Conservation (phyloP, 345 rosid genomes). For the Conringia planisiliqua region DNA sequence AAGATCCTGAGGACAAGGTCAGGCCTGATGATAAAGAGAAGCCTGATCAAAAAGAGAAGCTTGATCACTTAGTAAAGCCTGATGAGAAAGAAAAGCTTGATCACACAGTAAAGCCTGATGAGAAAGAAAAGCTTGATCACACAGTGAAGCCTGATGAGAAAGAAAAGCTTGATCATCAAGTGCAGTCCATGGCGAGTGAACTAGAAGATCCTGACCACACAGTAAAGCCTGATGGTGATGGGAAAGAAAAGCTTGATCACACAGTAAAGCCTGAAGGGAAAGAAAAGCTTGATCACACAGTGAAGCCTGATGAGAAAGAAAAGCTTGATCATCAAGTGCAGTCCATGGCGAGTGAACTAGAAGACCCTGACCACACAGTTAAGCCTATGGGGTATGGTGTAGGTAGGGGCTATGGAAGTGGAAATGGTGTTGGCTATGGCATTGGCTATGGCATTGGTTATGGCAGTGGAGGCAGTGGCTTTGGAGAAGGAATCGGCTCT, state of each 20-base stretch:
- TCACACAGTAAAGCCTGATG: neutral
- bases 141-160: neutral
- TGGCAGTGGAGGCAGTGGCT: conserved; percentile 34
- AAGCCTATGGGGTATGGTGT: conserved; percentile 28
- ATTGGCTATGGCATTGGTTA: conserved; percentile 1
- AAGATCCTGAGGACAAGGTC: neutral
- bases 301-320: neutral
- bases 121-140: neutral
- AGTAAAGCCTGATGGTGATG: neutral
- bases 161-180: neutral
- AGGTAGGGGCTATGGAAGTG: conserved; percentile 32
- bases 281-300: too few relatives aligned
- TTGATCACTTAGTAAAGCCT: too few relatives aligned
- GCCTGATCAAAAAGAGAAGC: neutral
- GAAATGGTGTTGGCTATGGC: conserved; percentile 20
- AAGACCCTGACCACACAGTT: neutral
- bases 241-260: neutral
- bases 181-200: neutral
- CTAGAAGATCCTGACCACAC: neutral
- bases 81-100: neutral
- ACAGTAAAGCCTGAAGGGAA: neutral
- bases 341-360: neutral
- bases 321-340: neutral
- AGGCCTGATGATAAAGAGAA: neutral
- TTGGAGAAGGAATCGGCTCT: conserved; percentile 27